Base-by-base conservation (phyloP, 179 eudicot species). In the Gypsophila paniculata region DNA sequence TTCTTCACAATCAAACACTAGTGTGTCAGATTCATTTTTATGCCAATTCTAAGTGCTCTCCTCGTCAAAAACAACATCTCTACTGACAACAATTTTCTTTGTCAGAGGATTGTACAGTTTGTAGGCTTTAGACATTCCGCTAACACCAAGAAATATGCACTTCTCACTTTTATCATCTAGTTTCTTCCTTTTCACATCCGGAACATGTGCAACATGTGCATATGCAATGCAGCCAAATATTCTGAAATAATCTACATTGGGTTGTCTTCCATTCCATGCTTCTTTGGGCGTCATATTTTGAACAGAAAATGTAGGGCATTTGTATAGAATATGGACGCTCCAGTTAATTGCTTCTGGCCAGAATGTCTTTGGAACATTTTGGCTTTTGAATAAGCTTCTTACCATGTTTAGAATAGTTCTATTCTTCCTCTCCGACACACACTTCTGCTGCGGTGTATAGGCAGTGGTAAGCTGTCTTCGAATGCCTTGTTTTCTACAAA, bases 51-150 rank as follows among this genome's bases (percentile, higher is more conserved):
- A 69, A 2, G 22, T 42, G 6, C n/a, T 75, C 38, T 70, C 60
- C 23, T 76, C 74, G 26, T 76, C 65, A 55, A 71, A 71, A 8
- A 71, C 14, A n/a, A 70, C 72, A 71, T 55, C 75, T 55, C 67
- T 29, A 18, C 72, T 65, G 2, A 51, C 26, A 12, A 42, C 21
- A 0, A 76, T 71, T 61, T 70, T 70, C 13, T 70, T 2, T 3
- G 65, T 57, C 1, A 76, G 0, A 5, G 72, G 74, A 48, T 76
- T 71, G 29, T 54, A 76, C 1, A 71, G 1, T 36, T 58, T 64
- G 8, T 29, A 65, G 3, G 71, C 65, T 17, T 70, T 64, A 4
- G 71, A 65, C 10, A 66, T 5, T 44, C 55, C 65, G 15, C 72
- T 74, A 7, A 74, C 36, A 5, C 77, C 77, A 0, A 72, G 17